Evolutionary conservation across 23 red algal genomes (phyloP).

Genomic region (Gracilaria gracilis): DNA sequence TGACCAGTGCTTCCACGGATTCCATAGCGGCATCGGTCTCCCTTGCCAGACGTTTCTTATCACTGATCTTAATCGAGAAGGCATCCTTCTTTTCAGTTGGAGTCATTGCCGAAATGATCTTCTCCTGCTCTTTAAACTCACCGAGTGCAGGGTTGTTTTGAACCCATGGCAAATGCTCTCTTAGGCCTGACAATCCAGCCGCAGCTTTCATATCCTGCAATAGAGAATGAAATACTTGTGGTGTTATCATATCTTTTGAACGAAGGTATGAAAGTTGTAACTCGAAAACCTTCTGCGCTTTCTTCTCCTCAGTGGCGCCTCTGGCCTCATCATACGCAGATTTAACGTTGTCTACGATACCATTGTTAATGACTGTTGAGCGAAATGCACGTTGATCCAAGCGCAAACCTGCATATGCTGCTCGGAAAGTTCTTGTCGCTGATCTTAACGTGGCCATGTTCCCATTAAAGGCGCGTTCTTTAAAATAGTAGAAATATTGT

Average conservation of each 20-base stretch:
- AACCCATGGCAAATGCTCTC: slow-evolving; percentile 77
- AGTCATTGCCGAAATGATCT: slow-evolving; percentile 56
- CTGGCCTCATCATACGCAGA: slow-evolving; percentile 38
- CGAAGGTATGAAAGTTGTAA: slow-evolving; percentile 52
- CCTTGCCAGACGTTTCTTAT: slow-evolving; percentile 51
- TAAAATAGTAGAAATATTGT: no score
- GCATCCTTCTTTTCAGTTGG: slow-evolving; percentile 37
- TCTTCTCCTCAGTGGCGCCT: slow-evolving; percentile 26
- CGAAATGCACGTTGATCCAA: not conserved
- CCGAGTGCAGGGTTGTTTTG: slow-evolving; percentile 64
- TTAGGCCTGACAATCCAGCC: slow-evolving; percentile 49
- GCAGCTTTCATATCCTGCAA: slow-evolving; percentile 69
- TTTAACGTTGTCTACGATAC: slow-evolving; percentile 42
- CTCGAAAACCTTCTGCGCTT: slow-evolving; percentile 42
- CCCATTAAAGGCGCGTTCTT: not conserved
- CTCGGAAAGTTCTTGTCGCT: not conserved
- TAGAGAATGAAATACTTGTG: slow-evolving; percentile 56
- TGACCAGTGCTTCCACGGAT: slow-evolving; percentile 43
- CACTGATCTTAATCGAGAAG: slow-evolving; percentile 38
- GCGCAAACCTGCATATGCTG: not conserved
- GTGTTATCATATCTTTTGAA: slow-evolving; percentile 32
- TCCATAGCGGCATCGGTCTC: not conserved
- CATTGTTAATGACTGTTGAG: not conserved
- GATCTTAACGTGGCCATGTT: slow-evolving; percentile 4
- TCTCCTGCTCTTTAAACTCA: slow-evolving; percentile 70